Percentiles rank a stretch among this genome's conserved stretches.
Evolutionary conservation across 257 asterid genomes (phyloP).

Genomic region (Buddleja alternifolia): DNA sequence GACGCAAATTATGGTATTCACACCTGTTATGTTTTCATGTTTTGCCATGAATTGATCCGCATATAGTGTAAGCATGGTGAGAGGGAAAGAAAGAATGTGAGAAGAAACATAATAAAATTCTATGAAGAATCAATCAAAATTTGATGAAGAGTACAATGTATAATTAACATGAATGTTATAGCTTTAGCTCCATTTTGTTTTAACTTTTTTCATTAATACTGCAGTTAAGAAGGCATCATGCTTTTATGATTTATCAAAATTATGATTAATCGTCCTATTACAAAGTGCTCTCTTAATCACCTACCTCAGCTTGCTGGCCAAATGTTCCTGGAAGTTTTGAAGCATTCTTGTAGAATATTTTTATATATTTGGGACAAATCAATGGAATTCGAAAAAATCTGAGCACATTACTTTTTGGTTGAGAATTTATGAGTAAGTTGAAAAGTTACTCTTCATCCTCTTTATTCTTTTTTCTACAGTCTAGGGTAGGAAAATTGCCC

Average conservation of each 20-base stretch:
- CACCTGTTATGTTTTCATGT: conserved; percentile 8
- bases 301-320: too few species aligned
- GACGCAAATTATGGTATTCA: conserved; percentile 78
- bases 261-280: conserved; percentile 10
- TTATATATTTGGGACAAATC: too few species aligned
- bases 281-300: background rate
- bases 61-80: conserved; percentile 12
- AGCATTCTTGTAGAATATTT: too few species aligned
- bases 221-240: background rate
- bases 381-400: background rate
- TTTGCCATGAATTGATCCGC: conserved; percentile 8
- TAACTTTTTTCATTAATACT: background rate
- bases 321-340: too few species aligned
- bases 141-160: background rate
- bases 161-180: background rate
- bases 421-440: conserved; percentile 21
- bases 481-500: conserved; percentile 81
- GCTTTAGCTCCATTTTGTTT: background rate
- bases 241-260: conserved; percentile 20
- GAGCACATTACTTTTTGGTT: background rate
- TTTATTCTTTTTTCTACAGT: conserved; percentile 58
- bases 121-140: background rate
- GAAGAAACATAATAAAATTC: background rate
- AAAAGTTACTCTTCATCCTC: conserved; percentile 25
- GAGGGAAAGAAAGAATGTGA: conserved; percentile 9